Evolutionary conservation across 441 rosid species (phyloP).

Genomic region (Aleurites moluccanus): DNA sequence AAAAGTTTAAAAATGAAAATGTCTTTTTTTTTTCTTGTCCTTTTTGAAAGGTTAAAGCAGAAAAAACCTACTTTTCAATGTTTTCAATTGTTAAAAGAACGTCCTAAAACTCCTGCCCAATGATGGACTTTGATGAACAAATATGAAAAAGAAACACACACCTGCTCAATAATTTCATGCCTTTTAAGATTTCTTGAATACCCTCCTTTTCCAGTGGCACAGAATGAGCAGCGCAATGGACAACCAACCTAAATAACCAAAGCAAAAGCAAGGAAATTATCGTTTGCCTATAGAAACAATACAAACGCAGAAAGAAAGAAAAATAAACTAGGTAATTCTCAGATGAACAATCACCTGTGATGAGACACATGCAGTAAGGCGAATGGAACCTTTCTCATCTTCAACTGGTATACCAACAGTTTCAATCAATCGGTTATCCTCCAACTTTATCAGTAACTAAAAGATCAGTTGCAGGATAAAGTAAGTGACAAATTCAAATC

Average conservation of each 20-base stretch:
- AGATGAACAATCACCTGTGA: constrained; percentile 61
- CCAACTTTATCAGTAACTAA: constrained; percentile 75
- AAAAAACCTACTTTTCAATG: neutral
- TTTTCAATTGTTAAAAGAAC: neutral
- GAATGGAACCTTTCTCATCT: constrained; percentile 68
- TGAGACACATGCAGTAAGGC: constrained; percentile 90
- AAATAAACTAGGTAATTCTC: neutral
- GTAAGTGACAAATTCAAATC: neutral
- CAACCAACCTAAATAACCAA: constrained; percentile 73
- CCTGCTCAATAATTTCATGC: constrained; percentile 96
- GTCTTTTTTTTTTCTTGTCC: neutral
- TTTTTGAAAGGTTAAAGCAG: neutral
- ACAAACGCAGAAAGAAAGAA: neutral
- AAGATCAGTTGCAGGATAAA: constrained; percentile 18
- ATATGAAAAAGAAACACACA: constrained; percentile 28
- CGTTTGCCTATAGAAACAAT: neutral
- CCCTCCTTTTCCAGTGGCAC: constrained; percentile 98
- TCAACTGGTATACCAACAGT: constrained; percentile 92
- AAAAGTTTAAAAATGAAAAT: neutral
- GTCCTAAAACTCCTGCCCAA: neutral
- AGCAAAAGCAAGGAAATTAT: neutral
- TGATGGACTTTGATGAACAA: neutral
- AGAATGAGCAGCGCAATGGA: constrained; percentile 88
- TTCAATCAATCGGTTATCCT: constrained; percentile 82
- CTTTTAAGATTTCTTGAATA: constrained; percentile 82